Conservation (phyloP, 345 rosid genomes). For the Combretum micranthum region DNA sequence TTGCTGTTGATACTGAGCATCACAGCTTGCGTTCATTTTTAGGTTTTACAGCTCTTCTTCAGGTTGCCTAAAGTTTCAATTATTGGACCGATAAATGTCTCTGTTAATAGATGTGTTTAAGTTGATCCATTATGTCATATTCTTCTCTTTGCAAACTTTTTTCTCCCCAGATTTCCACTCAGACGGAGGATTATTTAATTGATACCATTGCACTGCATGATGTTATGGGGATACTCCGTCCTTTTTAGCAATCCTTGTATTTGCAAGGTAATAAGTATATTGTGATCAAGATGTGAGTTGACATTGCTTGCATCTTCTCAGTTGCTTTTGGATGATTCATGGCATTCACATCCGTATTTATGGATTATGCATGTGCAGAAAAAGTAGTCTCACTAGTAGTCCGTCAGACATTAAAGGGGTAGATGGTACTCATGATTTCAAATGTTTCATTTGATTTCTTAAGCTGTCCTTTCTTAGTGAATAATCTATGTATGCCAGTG, state of each 20-base stretch:
- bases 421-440: not conserved
- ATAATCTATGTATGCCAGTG: not conserved
- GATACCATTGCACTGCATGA: slow-evolving; percentile 82
- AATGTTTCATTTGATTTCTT: not conserved
- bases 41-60: slow-evolving; percentile 82
- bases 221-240: slow-evolving; percentile 54
- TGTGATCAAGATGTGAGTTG: not conserved
- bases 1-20: slow-evolving; percentile 89
- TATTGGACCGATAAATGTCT: not conserved
- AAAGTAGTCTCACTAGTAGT: too few relatives aligned
- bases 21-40: slow-evolving; percentile 78
- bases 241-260: slow-evolving; percentile 69
- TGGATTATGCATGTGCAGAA: too few relatives aligned
- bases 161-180: slow-evolving; percentile 55
- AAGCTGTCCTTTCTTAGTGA: not conserved
- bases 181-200: slow-evolving; percentile 58
- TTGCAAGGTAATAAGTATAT: slow-evolving; percentile 53
- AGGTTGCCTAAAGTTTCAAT: slow-evolving; percentile 30
- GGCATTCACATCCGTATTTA: too few relatives aligned
- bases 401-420: too few relatives aligned
- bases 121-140: not conserved
- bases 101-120: not conserved
- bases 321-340: too few relatives aligned
- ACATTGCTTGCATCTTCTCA: too few relatives aligned
- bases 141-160: not conserved